Evolutionary conservation across 2,329 filamentous ascomycete genomes (phyloP).

Genomic region (Fusarium siculi): DNA sequence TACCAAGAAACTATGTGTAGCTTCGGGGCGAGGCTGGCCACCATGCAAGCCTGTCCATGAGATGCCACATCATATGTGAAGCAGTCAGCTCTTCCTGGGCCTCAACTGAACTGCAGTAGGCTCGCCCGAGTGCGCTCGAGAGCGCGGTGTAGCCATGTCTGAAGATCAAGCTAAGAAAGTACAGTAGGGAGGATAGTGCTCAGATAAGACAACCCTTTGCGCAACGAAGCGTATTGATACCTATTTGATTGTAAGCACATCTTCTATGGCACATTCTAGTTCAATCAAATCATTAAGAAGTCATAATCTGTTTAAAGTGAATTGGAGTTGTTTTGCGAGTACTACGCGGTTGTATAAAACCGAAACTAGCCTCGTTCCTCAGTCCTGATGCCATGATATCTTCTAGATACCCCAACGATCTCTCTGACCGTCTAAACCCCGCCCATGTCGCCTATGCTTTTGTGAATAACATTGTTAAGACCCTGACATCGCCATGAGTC

Average conservation of each 20-base stretch:
- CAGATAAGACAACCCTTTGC: not conserved
- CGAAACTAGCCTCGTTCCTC: not conserved
- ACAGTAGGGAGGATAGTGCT: not conserved
- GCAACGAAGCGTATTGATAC: not conserved
- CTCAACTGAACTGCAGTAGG: not conserved
- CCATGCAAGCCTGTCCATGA: not conserved
- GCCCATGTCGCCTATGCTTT: conserved; percentile 17
- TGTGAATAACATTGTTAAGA: conserved; percentile 27
- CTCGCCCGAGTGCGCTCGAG: not conserved
- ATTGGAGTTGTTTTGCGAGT: conserved; percentile 41
- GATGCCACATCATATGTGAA: not conserved
- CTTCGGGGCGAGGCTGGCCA: not conserved
- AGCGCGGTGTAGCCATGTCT: not conserved
- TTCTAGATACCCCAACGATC: conserved; percentile 22
- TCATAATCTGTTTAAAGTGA: conserved; percentile 24
- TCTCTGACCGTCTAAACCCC: conserved; percentile 1
- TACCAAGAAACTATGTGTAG: not conserved
- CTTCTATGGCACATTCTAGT: not conserved
- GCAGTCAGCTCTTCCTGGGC: not conserved
- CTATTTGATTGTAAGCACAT: not conserved
- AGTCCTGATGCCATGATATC: conserved; percentile 9
- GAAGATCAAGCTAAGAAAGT: not conserved
- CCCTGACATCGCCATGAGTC: conserved; percentile 23
- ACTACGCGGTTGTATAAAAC: conserved; percentile 13
- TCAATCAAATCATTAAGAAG: not conserved